Base-by-base conservation (phyloP, 768 basidiomycete species). In the Boletus reticulatus region DNA sequence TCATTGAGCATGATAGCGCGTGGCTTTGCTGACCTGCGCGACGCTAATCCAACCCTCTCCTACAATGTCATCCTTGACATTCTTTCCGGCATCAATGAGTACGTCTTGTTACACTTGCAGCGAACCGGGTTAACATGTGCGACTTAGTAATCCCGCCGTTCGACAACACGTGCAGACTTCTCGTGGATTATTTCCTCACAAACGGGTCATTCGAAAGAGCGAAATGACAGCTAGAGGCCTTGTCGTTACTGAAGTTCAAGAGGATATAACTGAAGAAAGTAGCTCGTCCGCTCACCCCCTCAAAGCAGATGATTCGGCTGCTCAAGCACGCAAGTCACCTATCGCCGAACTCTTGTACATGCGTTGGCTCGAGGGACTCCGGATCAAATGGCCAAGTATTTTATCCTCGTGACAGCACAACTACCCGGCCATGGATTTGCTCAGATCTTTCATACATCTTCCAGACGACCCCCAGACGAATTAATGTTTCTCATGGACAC, bases 301-400 rank as follows among this genome's bases (percentile, higher is more conserved):
- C 24, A 75, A 74, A 63, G 61, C 60, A 42, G 75, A 75, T 22
- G 80, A 84, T 31, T 65, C 77, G 32, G 62, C 57, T 44, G 62
- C 65, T 24, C 77, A 80, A 13, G 69, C 77, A 51, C 81, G 84
- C 59, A 89, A 87, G 69, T 94, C 92, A 52, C 94, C 95, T 7
- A 94, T 98, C 29, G 91, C 94, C 20, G 96, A 98, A 69, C 80
- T 98, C 60, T 76, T 98, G n/a, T 98, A 98, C 70, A 87, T 95
- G 81, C 85, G 96, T 47, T 98, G 96, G 95, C 76, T 98, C 24
- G 92, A 97, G 66, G 94, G 94, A 4, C 74, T 97, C 50, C 88
- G 84, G 72, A 76, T 94, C 66, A 94, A 92, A 70, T 95, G 94
- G 94, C 92, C 92, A 6, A 89, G 78, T 63, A 78, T 91, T 48